phyloP scores from a whole-genome alignment of 805 yeast species.

The Barnettozyma californica region DNA sequence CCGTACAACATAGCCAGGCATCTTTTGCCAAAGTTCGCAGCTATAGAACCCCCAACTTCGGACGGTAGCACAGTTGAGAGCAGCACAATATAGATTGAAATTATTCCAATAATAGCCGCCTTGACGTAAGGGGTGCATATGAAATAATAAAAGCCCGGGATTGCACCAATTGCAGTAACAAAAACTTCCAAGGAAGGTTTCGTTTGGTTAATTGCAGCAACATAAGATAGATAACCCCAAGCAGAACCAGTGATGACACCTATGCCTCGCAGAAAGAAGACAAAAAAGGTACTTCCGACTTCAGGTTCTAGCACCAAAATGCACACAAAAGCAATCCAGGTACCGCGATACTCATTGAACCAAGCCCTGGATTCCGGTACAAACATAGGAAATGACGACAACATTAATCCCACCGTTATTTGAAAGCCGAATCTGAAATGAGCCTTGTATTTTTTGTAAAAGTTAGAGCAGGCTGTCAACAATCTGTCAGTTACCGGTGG shows the following conservation, averaged over 20 bases:
- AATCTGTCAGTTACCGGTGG: neutral
- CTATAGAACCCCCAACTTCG: slow-evolving; percentile 34
- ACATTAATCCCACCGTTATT: slow-evolving; percentile 38
- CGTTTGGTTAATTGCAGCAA: slow-evolving; percentile 36
- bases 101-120: slow-evolving; percentile 45
- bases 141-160: slow-evolving; percentile 41
- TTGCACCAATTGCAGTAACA: slow-evolving; percentile 37
- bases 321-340: slow-evolving; percentile 52
- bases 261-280: slow-evolving; percentile 40
- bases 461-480: neutral
- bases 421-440: slow-evolving; percentile 44
- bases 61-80: slow-evolving; percentile 40
- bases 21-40: slow-evolving; percentile 42
- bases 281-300: slow-evolving; percentile 45
- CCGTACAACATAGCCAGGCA: slow-evolving; percentile 48
- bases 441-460: slow-evolving; percentile 20
- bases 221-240: slow-evolving; percentile 44
- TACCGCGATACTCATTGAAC: slow-evolving; percentile 43
- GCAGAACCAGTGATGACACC: slow-evolving; percentile 44
- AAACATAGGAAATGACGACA: slow-evolving; percentile 48
- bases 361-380: slow-evolving; percentile 41
- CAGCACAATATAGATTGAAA: slow-evolving; percentile 41
- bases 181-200: slow-evolving; percentile 39
- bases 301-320: slow-evolving; percentile 45
- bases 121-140: slow-evolving; percentile 44